Conservation (phyloP, 768 basidiomycete genomes). For the Panus rudis region DNA sequence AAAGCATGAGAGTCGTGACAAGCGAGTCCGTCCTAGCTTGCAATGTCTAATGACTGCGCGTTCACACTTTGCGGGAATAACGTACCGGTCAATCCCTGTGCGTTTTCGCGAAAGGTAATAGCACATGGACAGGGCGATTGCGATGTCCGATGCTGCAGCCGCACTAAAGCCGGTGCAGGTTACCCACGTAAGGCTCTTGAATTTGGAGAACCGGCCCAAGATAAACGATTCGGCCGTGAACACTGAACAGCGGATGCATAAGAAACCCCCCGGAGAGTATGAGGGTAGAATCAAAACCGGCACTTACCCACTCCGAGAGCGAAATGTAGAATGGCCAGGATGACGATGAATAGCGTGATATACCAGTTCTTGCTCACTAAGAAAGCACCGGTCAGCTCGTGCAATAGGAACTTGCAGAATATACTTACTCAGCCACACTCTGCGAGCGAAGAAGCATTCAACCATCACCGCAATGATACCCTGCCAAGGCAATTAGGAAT, state of each 20-base stretch:
- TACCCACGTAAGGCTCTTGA: slow-evolving; percentile 39
- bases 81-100: slow-evolving; percentile 39
- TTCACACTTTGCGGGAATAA: not conserved
- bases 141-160: slow-evolving; percentile 41
- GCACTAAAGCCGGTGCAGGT: slow-evolving; percentile 38
- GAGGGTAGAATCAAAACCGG: not conserved
- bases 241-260: slow-evolving; percentile 22
- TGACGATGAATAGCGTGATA: slow-evolving; percentile 37
- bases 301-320: slow-evolving; percentile 18
- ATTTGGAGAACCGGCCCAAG: slow-evolving; percentile 28
- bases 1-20: slow-evolving; percentile 8
- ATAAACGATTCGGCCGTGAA: slow-evolving; percentile 38
- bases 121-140: slow-evolving; percentile 42
- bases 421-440: slow-evolving; percentile 41
- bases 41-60: not conserved
- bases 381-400: not conserved
- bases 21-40: slow-evolving; percentile 10
- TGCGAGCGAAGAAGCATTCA: slow-evolving; percentile 46
- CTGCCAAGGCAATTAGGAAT: no score
- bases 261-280: not conserved
- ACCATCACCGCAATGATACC: slow-evolving; percentile 44
- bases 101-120: slow-evolving; percentile 40
- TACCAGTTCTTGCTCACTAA: slow-evolving; percentile 39
- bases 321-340: slow-evolving; percentile 1
- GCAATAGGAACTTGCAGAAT: not conserved